Conservation (phyloP, 257 asterid genomes). For the Jacaranda copaia region DNA sequence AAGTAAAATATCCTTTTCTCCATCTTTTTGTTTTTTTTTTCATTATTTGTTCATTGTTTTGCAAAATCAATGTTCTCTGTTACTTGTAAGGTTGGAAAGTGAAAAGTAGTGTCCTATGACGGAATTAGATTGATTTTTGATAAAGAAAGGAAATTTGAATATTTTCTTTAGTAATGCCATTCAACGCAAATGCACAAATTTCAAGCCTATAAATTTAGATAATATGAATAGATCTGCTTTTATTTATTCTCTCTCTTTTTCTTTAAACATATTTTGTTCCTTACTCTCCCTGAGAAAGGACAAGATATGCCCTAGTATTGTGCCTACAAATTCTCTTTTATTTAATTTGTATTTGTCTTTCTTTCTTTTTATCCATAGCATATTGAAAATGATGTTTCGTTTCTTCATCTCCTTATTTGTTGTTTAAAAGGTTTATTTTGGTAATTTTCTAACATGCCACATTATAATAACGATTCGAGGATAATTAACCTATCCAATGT, state of each 20-base stretch:
- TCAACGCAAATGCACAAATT: background rate
- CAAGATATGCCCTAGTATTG: conserved; percentile 16
- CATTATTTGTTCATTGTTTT: background rate
- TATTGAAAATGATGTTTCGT: background rate
- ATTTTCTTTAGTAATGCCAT: background rate
- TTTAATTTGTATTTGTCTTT: background rate
- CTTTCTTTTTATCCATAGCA: background rate
- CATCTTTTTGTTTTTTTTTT: background rate
- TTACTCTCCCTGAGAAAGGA: conserved; percentile 1
- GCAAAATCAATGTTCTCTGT: conserved; percentile 11
- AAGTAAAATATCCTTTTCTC: background rate
- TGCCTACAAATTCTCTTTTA: conserved; percentile 3
- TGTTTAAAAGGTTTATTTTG: conserved; percentile 19
- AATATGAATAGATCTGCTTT: background rate
- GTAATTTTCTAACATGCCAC: conserved; percentile 6
- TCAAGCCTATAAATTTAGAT: background rate
- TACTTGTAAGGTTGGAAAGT: conserved; percentile 13
- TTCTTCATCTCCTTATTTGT: conserved; percentile 16
- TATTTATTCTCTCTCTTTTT: conserved; percentile 8
- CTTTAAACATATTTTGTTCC: background rate
- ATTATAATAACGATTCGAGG: background rate
- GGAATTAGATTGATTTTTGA: background rate
- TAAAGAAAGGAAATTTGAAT: conserved; percentile 6
- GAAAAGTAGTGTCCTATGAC: background rate
- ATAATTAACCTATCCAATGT: background rate